These are phyloP conservation scores for Sphagnum magellanicum DNA, from an alignment of 228 moss, liverwort and hornwort species.

Conservation along the genomic window DNA sequence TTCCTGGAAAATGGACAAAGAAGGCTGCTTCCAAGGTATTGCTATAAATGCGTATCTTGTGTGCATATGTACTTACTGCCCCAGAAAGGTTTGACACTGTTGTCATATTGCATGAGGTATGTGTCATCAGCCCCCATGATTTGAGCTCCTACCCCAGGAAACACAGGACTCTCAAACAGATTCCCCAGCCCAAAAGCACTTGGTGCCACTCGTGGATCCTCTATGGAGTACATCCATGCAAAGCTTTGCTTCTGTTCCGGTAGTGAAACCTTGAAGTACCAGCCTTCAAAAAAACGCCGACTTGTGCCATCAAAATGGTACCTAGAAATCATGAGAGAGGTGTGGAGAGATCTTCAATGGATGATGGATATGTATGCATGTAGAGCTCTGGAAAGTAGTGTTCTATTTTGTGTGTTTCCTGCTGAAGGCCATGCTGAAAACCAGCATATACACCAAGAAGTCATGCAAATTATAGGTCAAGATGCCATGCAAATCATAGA, in stretches of 20 bases:
- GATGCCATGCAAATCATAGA: background rate
- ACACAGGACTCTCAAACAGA: constrained; percentile 21
- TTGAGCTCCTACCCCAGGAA: constrained; percentile 82
- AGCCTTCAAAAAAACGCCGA: constrained; percentile 97
- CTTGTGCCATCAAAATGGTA: constrained; percentile 81
- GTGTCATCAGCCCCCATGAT: constrained; percentile 84
- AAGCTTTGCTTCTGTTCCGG: constrained; percentile 86
- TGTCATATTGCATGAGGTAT: constrained; percentile 68
- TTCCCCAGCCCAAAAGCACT: constrained; percentile 14
- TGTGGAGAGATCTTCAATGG: background rate
- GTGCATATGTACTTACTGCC: constrained; percentile 34
- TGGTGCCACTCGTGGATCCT: constrained; percentile 50
- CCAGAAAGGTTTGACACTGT: constrained; percentile 65
- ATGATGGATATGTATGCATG: background rate
- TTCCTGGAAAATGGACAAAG: too few species aligned
- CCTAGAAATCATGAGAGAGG: constrained; percentile 8
- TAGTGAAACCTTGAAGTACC: constrained; percentile 95
- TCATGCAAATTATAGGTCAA: background rate
- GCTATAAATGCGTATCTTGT: too few species aligned
- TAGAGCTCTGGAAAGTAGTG: background rate
- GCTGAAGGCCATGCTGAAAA: background rate
- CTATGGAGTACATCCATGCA: constrained; percentile 95
- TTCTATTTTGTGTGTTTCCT: background rate
- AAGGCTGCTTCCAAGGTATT: too few species aligned
- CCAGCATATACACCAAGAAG: background rate